Evolutionary conservation across 768 basidiomycete genomes (phyloP).

Genomic region (Galerina sulciceps): DNA sequence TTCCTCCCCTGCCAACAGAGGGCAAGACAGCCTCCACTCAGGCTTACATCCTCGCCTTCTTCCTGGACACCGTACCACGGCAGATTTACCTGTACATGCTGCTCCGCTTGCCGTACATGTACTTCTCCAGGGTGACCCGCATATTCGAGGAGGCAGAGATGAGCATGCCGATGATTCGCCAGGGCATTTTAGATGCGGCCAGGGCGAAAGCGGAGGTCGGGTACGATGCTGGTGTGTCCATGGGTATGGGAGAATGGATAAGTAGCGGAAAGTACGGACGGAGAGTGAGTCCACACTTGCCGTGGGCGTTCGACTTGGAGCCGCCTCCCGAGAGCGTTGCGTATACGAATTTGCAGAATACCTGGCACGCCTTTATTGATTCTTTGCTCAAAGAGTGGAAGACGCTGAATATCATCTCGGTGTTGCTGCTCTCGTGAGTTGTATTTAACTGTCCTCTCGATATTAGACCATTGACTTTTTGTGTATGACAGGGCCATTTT

Average conservation of each 20-base stretch:
- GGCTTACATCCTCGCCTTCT: slow-evolving; percentile 20
- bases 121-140: slow-evolving; percentile 70
- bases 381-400: slow-evolving; percentile 31
- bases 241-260: background rate
- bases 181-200: slow-evolving; percentile 40
- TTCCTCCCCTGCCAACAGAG: too few species aligned
- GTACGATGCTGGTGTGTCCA: background rate
- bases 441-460: background rate
- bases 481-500: slow-evolving; percentile 27
- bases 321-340: background rate
- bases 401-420: slow-evolving; percentile 31
- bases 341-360: slow-evolving; percentile 39
- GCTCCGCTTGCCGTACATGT: slow-evolving; percentile 65
- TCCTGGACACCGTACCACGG: slow-evolving; percentile 31
- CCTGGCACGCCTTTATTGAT: slow-evolving; percentile 31
- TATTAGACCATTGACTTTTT: slow-evolving; percentile 3
- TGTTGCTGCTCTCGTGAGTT: slow-evolving; percentile 27
- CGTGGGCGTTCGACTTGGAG: background rate
- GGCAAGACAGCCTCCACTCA: background rate
- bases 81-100: slow-evolving; percentile 44
- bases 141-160: slow-evolving; percentile 72
- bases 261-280: too few species aligned
- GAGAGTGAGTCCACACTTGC: background rate
- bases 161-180: slow-evolving; percentile 58
- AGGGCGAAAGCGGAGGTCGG: slow-evolving; percentile 7